Conservation (phyloP, 441 rosid species). For the Raphanus hybrid region DNA sequence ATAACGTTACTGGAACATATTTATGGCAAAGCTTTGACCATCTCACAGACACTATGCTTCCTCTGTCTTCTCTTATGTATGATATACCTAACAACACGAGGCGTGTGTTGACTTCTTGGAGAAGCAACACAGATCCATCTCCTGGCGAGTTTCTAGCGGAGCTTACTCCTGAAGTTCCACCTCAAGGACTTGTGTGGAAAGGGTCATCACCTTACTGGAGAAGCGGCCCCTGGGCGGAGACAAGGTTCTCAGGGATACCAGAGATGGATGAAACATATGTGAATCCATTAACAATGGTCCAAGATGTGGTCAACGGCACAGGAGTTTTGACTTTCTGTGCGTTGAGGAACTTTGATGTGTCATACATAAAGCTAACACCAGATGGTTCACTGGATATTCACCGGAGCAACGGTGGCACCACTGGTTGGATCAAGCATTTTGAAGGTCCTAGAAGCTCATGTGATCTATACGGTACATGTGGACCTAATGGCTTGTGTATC, state of each 20-base stretch:
- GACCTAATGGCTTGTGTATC: not conserved
- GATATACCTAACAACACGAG: not conserved
- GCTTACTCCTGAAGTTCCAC: conserved; percentile 9
- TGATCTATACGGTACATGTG: not conserved
- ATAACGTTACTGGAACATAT: conserved; percentile 1
- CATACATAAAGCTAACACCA: conserved; percentile 3
- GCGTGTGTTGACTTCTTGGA: conserved; percentile 9
- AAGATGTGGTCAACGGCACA: not conserved
- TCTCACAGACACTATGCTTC: not conserved
- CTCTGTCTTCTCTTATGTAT: not conserved
- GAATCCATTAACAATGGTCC: not conserved
- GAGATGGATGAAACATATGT: not conserved
- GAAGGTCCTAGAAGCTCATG: conserved; percentile 1
- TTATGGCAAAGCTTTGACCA: conserved; percentile 7
- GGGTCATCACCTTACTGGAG: not conserved
- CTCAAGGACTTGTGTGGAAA: not conserved
- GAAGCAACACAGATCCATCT: not conserved
- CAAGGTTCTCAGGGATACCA: not conserved
- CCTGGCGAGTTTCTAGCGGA: not conserved
- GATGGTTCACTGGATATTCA: not conserved
- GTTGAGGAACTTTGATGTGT: not conserved
- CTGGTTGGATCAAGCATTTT: not conserved
- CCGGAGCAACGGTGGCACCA: not conserved
- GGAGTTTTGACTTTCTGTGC: not conserved
- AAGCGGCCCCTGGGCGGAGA: conserved; percentile 7